phyloP scores from a whole-genome alignment of 805 yeast species.

The Groenewaldozyma salmanticensis region DNA sequence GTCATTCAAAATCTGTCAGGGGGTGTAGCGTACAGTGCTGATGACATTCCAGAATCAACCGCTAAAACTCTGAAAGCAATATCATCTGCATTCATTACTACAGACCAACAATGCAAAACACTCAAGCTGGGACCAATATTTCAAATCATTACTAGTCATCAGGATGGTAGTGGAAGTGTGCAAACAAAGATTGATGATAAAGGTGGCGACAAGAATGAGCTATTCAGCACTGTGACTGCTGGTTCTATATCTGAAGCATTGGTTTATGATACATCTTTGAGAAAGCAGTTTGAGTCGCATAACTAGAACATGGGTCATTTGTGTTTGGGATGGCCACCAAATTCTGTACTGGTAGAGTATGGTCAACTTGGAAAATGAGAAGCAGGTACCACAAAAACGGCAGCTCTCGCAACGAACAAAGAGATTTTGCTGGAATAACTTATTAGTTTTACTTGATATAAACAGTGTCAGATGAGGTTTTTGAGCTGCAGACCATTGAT shows the following conservation, averaged over 20 bases:
- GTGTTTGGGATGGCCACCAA: slow-evolving; percentile 5
- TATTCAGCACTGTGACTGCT: slow-evolving; percentile 10
- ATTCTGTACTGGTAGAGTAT: no score
- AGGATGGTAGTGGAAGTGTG: slow-evolving; percentile 3
- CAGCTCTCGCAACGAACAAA: no score
- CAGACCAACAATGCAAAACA: no score
- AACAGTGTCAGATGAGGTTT: no score
- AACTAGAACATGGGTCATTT: slow-evolving; percentile 9
- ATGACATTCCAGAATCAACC: no score
- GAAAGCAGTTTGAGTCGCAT: neutral
- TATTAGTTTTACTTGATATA: no score
- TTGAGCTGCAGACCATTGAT: no score
- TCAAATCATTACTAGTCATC: slow-evolving; percentile 8
- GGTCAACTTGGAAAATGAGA: no score
- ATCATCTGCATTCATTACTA: no score
- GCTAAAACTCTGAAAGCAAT: no score
- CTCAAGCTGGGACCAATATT: slow-evolving; percentile 14
- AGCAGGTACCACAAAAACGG: no score
- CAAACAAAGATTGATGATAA: slow-evolving; percentile 8
- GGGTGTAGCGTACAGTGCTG: neutral
- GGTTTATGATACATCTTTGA: neutral
- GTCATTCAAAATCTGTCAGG: neutral
- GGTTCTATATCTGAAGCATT: neutral
- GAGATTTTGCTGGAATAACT: no score
- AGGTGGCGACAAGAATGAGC: slow-evolving; percentile 6